Evolutionary conservation across 2,329 filamentous ascomycete species (phyloP), one percentile per base, ranked within the genome.

Genomic region (Tolypocladium guangdongense): DNA sequence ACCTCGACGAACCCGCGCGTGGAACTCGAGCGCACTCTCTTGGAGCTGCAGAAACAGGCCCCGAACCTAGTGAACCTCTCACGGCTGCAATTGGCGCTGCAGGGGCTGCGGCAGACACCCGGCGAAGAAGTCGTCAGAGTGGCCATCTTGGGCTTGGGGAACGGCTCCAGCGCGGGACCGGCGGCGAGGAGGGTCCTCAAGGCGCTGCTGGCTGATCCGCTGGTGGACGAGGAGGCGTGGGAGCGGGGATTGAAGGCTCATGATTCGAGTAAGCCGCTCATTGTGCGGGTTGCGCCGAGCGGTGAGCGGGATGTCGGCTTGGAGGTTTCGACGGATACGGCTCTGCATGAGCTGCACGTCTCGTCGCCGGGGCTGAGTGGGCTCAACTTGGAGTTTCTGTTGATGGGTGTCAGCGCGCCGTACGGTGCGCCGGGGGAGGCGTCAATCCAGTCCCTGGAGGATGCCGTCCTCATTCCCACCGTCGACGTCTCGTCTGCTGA

Each of bases 391-490:
- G 87, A 91, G 66, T 71, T 91, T 7, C 64, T 86, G 11, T 63
- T 84, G 27, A 74, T 79, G 63, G 73, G 79, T 57, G 66, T 74
- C 64, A 64, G 78, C 76, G 62, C 68, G 1, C 62, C 77, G 3
- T 49, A 59, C 8, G 54, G 58, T 1, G 52, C 60, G 2, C 55
- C 53, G 7, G 72, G 76, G 43, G 66, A 66, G 54, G 60, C 61
- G 52, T 61, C 68, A 39, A 52, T 70, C 47, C 66, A 76, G 51
- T 71, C 71, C 11, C 71, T 82, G 5, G 76, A 80, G 55, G 86
- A 91, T 57, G 75, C 81, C 0, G 74, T 91, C 14, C 77, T 96
- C n/a, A 85, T 89, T 20, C 90, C 90, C 3, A 78, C 77, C 0
- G 78, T 95, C 36, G 83, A 88, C 22, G 87, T 88, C 43, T 81